phyloP scores from a whole-genome alignment of 2,329 filamentous ascomycete genomes.

The Hysterium pulicare region DNA sequence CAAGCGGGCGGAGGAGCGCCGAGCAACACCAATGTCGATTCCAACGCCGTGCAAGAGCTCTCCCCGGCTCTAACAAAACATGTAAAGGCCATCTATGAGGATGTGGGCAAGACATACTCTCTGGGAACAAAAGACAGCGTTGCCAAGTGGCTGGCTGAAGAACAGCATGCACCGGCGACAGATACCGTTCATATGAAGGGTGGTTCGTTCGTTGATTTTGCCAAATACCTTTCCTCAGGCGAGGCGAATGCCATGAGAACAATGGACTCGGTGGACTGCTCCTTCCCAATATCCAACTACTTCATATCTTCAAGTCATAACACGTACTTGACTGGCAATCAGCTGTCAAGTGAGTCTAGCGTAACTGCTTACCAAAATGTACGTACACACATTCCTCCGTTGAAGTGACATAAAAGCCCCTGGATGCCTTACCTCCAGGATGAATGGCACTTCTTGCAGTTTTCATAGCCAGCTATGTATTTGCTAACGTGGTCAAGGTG shows the following conservation, averaged over 20 bases:
- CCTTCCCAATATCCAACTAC: conserved; percentile 76
- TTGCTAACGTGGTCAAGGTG: conserved; percentile 47
- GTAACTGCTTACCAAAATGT: conserved; percentile 75
- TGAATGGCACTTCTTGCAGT: too few relatives aligned
- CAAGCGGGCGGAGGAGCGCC: conserved; percentile 38
- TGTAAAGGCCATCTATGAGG: conserved; percentile 26
- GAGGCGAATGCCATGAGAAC: conserved; percentile 45
- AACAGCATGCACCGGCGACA: conserved; percentile 22
- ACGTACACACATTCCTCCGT: conserved; percentile 30
- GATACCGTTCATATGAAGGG: conserved; percentile 25
- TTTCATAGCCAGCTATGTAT: too few relatives aligned
- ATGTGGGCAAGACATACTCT: conserved; percentile 26
- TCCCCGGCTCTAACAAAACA: conserved; percentile 25
- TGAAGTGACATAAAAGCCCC: too few relatives aligned
- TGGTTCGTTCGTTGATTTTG: conserved; percentile 30
- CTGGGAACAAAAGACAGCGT: conserved; percentile 29
- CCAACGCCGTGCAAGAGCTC: conserved; percentile 28
- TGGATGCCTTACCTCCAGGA: too few relatives aligned
- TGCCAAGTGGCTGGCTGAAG: conserved; percentile 27
- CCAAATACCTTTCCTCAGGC: conserved; percentile 46
- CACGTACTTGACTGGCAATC: conserved; percentile 85
- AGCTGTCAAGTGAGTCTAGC: conserved; percentile 73
- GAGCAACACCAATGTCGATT: conserved; percentile 19
- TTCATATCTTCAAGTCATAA: conserved; percentile 96
- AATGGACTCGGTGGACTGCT: conserved; percentile 52